Conservation (phyloP, 2,329 filamentous ascomycete genomes). For the Cercospora sp. region DNA sequence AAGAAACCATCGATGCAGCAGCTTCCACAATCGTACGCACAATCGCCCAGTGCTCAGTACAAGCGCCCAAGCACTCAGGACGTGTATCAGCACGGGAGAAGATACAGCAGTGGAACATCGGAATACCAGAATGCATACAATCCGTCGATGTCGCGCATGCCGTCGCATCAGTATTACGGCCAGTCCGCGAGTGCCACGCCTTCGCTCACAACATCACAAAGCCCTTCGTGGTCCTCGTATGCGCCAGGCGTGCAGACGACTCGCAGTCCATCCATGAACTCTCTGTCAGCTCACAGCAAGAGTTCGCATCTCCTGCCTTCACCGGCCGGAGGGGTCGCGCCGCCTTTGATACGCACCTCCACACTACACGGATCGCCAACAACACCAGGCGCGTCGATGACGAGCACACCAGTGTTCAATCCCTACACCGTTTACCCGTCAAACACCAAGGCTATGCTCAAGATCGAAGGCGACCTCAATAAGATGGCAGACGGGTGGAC, state of each 20-base stretch:
- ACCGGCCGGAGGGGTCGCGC: slow-evolving; percentile 50
- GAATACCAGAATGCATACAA: slow-evolving; percentile 35
- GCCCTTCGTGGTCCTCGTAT: slow-evolving; percentile 37
- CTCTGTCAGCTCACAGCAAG: slow-evolving; percentile 29
- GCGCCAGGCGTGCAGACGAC: slow-evolving; percentile 26
- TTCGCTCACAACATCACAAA: slow-evolving; percentile 38
- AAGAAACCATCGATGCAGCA: slow-evolving; percentile 45
- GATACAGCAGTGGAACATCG: slow-evolving; percentile 42
- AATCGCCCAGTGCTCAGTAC: slow-evolving; percentile 42
- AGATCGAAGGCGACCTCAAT: slow-evolving; percentile 81
- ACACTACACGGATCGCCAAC: slow-evolving; percentile 60
- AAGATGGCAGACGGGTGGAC: slow-evolving; percentile 83
- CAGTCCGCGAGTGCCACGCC: slow-evolving; percentile 30
- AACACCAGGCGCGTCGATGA: slow-evolving; percentile 41
- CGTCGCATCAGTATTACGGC: slow-evolving; percentile 33
- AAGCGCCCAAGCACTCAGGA: slow-evolving; percentile 41
- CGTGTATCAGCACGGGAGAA: slow-evolving; percentile 36
- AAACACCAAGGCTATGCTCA: slow-evolving; percentile 73
- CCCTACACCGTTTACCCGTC: slow-evolving; percentile 74
- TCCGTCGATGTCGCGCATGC: slow-evolving; percentile 28
- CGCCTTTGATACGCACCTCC: slow-evolving; percentile 66
- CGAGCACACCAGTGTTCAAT: slow-evolving; percentile 59
- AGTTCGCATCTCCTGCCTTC: slow-evolving; percentile 45
- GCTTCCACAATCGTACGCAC: slow-evolving; percentile 32
- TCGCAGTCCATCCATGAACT: slow-evolving; percentile 34